Evolutionary conservation across 305 asterid genomes (phyloP), one percentile per base, ranked within the genome.

Genomic region (Fraxinus sp.): DNA sequence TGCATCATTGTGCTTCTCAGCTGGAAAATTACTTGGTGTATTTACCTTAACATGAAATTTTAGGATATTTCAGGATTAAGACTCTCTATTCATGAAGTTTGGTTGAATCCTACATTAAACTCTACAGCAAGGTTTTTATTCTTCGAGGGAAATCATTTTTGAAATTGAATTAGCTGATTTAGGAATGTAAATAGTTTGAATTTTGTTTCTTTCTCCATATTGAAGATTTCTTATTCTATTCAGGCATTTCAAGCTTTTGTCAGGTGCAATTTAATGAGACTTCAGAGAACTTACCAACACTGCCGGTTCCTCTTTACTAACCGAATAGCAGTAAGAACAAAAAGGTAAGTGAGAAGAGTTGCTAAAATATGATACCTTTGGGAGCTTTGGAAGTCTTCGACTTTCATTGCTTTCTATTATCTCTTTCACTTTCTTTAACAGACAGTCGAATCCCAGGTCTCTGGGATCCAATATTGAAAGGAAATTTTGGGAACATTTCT

Each of bases 361-460:
- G 62, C 55, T 55, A 64, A 41, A 74, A 24, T 76, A 39, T 55
- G 71, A 66, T 90, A 94, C 98, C 97, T 94, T 94, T 20, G 98
- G 93, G 37, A 93, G 91, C 89, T 94, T 94, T 35, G 98, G 98
- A 81, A 88, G 95, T 86, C 97, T 93, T 85, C 95, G 85, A 78
- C 89, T 92, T 79, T 93, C 97, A 87, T 94, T 94, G 87, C 92
- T 90, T 84, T 93, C 94, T 39, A 93, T 97, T 13, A 93, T 92
- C 85, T 90, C 97, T 84, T 91, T 96, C 84, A 93, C 91, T 86
- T 93, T 96, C 84, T 82, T 72, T 52, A 91, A 68, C 43, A 96
- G 86, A 76, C 77, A 87, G 32, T 88, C 91, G 82, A 91, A 91
- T 13, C 88, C 86, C 43, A 80, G 37, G 74, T 84, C 85, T 76